Evolutionary conservation across 2,329 filamentous ascomycete genomes (phyloP).

Genomic region (Biscogniauxia mediterranea): DNA sequence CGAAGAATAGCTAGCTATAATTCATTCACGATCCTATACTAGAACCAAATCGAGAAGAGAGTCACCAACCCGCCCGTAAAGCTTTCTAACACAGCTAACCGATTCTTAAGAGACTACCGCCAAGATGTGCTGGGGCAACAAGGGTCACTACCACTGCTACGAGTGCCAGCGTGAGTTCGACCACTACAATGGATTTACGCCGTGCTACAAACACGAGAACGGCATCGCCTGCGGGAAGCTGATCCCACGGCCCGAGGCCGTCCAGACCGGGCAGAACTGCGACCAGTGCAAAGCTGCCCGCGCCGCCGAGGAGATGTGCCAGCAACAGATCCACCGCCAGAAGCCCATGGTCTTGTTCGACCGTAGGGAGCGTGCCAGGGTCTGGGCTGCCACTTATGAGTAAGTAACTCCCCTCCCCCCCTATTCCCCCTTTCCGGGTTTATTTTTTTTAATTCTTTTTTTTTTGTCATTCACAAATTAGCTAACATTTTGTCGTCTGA

Average conservation of each 20-base stretch:
- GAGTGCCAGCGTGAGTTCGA: constrained; percentile 14
- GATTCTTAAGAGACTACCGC: not conserved
- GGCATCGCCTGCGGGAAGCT: constrained; percentile 4
- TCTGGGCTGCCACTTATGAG: not conserved
- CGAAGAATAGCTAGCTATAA: no score
- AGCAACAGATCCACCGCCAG: constrained; percentile 11
- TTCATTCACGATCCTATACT: no score
- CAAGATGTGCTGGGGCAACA: constrained; percentile 13
- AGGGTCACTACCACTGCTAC: constrained; percentile 12
- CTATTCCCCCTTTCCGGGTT: not conserved
- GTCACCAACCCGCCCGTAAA: not conserved
- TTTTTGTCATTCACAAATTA: not conserved
- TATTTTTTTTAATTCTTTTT: no score
- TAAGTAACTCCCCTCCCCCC: not conserved
- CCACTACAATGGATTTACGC: not conserved
- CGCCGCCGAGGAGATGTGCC: constrained; percentile 16
- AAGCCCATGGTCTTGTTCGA: not conserved
- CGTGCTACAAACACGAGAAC: constrained; percentile 7
- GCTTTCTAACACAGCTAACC: not conserved
- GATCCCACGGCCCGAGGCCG: not conserved
- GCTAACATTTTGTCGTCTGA: not conserved
- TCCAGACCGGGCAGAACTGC: constrained; percentile 12
- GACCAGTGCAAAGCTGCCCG: constrained; percentile 9
- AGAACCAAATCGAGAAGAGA: no score
- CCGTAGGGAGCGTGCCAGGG: not conserved